Percentiles rank a stretch among this genome's conserved stretches.
Evolutionary conservation across 345 rosid species (phyloP).

Genomic region (Conringia planisiliqua): DNA sequence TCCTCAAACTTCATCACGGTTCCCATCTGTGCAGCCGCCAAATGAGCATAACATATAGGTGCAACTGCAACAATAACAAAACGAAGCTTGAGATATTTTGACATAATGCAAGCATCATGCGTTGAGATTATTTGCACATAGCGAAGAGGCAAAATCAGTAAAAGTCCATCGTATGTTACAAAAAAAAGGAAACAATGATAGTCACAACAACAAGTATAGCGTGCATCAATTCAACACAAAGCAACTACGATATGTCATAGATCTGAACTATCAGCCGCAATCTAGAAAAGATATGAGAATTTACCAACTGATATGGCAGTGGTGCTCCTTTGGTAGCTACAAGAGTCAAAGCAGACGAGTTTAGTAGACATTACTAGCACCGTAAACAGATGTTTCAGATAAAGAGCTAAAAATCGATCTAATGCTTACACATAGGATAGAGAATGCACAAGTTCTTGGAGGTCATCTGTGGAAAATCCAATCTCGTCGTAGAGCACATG

Average conservation of each 20-base stretch:
- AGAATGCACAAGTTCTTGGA: slow-evolving; percentile 77
- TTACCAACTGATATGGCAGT: slow-evolving; percentile 86
- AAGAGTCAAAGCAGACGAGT: slow-evolving; percentile 11
- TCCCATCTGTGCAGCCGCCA: slow-evolving; percentile 37
- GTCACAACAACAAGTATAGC: background rate
- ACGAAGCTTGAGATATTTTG: background rate
- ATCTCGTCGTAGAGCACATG: slow-evolving; percentile 67
- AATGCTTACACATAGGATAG: slow-evolving; percentile 64
- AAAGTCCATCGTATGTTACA: background rate
- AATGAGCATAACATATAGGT: slow-evolving; percentile 33
- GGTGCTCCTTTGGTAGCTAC: slow-evolving; percentile 86
- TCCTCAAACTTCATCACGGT: slow-evolving; percentile 29
- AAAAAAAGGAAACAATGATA: background rate
- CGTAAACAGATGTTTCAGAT: background rate
- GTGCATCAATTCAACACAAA: background rate
- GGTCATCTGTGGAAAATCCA: slow-evolving; percentile 58
- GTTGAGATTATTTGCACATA: no score
- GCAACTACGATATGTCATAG: background rate
- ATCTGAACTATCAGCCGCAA: background rate
- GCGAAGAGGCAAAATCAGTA: background rate
- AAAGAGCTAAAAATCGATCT: background rate
- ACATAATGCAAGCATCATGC: background rate
- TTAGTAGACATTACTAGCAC: background rate
- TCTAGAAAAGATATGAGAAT: background rate
- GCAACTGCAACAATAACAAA: slow-evolving; percentile 17